Conservation (phyloP, 1,284 basidiomycete genomes). For the Trichosporon faecale region DNA sequence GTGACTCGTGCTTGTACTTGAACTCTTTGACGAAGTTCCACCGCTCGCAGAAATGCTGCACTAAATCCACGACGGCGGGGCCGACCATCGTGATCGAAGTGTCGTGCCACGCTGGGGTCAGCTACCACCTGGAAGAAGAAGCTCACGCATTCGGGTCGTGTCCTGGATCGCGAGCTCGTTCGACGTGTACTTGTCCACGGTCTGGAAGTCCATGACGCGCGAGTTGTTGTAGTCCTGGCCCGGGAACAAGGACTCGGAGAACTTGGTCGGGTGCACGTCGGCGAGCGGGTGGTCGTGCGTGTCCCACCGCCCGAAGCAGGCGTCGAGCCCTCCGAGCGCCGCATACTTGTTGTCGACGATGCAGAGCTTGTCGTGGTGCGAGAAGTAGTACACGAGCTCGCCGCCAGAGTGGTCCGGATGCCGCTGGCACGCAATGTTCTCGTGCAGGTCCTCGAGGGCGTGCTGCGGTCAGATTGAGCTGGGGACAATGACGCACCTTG, state of each 20-base stretch:
- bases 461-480: conserved; percentile 54
- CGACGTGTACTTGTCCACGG: conserved; percentile 73
- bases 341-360: conserved; percentile 96
- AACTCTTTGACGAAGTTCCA: conserved; percentile 54
- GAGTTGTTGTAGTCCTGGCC: conserved; percentile 91
- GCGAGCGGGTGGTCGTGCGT: conserved; percentile 73
- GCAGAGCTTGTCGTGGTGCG: conserved; percentile 65
- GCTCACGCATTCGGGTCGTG: conserved; percentile 58
- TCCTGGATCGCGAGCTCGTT: conserved; percentile 71
- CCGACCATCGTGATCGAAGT: conserved; percentile 72
- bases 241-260: conserved; percentile 76
- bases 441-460: conserved; percentile 73
- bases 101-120: conserved; percentile 52
- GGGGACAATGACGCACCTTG: conserved; percentile 56
- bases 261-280: conserved; percentile 83
- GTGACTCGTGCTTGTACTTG: conserved; percentile 54
- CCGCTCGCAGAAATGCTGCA: conserved; percentile 81
- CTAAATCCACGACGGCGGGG: conserved; percentile 77
- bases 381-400: conserved; percentile 52
- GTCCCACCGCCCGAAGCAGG: conserved; percentile 85
- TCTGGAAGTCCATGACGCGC: conserved; percentile 52
- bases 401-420: conserved; percentile 84
- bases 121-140: not conserved
- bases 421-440: conserved; percentile 79
- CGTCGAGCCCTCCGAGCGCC: conserved; percentile 96